Evolutionary conservation across 139 green algal species (phyloP).

Genomic region (Desmodesmus armatus): DNA sequence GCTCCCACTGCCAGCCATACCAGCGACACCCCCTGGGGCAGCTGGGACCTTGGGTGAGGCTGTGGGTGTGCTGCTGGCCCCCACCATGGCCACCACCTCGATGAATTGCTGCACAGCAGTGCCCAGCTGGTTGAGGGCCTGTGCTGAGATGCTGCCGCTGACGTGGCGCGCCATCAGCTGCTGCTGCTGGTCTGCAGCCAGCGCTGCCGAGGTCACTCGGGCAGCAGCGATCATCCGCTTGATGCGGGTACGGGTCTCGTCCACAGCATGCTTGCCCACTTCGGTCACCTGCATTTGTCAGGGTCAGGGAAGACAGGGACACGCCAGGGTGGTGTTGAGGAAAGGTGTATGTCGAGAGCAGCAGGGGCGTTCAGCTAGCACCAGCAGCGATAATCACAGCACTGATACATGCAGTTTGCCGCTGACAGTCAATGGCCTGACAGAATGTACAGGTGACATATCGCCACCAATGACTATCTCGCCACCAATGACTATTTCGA

Average conservation of each 20-base stretch:
- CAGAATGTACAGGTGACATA: too few relatives aligned
- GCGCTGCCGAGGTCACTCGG: background rate
- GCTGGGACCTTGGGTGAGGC: background rate
- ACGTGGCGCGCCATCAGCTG: background rate
- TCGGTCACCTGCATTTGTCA: conserved; percentile 47
- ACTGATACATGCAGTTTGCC: too few relatives aligned
- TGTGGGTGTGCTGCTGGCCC: background rate
- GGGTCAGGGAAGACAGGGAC: background rate
- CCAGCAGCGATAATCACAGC: too few relatives aligned
- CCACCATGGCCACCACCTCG: background rate
- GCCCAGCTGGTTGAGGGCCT: background rate
- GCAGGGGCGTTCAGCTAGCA: too few relatives aligned
- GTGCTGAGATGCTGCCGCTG: background rate
- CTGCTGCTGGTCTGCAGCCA: conserved; percentile 23
- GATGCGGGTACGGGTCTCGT: conserved; percentile 18
- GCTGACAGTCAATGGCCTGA: too few relatives aligned
- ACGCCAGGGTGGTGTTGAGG: background rate
- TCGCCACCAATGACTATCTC: too few relatives aligned
- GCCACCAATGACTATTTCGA: too few relatives aligned
- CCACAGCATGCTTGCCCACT: conserved; percentile 38
- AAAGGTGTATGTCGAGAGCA: too few relatives aligned
- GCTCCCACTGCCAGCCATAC: background rate
- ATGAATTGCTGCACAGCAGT: conserved; percentile 16
- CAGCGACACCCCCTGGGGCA: background rate
- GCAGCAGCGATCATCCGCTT: conserved; percentile 35